Base-by-base conservation (phyloP, 192 early-diverging fungal genomes). In the Pilaira anomala region DNA sequence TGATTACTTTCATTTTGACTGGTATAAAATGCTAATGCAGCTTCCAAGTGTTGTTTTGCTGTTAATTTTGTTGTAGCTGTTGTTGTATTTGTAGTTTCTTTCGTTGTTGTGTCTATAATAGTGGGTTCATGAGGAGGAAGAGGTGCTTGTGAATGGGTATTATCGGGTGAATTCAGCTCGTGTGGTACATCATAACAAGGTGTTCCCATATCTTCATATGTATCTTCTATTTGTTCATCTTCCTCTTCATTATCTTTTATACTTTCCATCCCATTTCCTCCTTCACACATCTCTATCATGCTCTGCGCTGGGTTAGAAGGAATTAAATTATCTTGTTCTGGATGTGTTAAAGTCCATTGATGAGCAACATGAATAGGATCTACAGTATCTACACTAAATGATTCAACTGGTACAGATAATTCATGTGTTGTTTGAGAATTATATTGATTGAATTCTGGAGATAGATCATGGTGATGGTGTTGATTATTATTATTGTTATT, bases 151-250 rank as follows among this genome's bases (percentile, higher is more conserved):
- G 6, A 9, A 36, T 36, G 33, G 33, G 33, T 36, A 36, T 46
- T n/a, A 46, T 6, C 6, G 26, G n/a, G 19, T 18, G 53, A 33
- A 55, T 42, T 19, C 22, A 19, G 16, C 16, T 39, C 52, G 33
- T 33, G 40, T n/a, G 19, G 41, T 41, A 44, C 41, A n/a, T n/a
- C 54, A 26, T 39, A n/a, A n/a, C 25, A 41, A 18, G 41, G 30
- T 29, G 45, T 30, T 2, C 24, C n/a, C 1, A 39, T 14, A 50
- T 52, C 61, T 22, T 52, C 49, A 2, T 41, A 48, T 12, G 30
- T 50, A 3, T 57, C 63, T 7, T 57, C 63, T 24, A 21, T 45
- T 55, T 54, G 36, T 12, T 48, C 53, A 21, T 65, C 63, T 48
- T 54, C 26, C 1, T 19, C 44, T 33, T 65, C 53, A 3, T 42